phyloP scores from a whole-genome alignment of 2,329 filamentous ascomycete genomes.

The Fusarium concolor region DNA sequence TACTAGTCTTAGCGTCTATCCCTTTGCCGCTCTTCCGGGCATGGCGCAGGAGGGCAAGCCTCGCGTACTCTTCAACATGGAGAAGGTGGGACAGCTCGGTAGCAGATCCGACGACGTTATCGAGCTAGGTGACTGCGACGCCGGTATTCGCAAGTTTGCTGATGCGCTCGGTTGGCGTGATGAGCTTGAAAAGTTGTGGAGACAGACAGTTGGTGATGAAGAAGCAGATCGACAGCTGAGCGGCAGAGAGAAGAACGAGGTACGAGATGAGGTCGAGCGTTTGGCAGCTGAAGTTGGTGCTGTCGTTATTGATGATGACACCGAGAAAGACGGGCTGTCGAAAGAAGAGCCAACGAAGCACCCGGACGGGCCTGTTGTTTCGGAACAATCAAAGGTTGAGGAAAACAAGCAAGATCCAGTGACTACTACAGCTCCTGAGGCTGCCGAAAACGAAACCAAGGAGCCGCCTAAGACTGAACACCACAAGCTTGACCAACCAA shows the following conservation, averaged over 20 bases:
- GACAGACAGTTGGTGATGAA: conserved; percentile 71
- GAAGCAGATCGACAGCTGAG: conserved; percentile 63
- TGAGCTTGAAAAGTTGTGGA: conserved; percentile 84
- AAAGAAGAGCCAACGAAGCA: neutral
- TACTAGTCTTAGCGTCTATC: conserved; percentile 87
- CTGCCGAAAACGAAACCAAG: neutral
- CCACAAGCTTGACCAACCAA: conserved; percentile 1
- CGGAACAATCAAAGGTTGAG: conserved; percentile 1
- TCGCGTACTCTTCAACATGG: conserved; percentile 87
- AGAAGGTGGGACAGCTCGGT: conserved; percentile 83
- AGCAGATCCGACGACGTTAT: conserved; percentile 85
- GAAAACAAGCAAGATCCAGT: neutral
- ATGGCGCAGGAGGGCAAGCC: conserved; percentile 72
- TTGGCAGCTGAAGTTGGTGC: conserved; percentile 53
- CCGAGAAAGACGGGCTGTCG: neutral
- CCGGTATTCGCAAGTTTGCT: conserved; percentile 81
- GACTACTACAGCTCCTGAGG: neutral
- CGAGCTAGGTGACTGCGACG: conserved; percentile 84
- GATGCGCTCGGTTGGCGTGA: conserved; percentile 85
- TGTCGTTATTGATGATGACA: conserved; percentile 49
- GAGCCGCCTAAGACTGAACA: conserved; percentile 12
- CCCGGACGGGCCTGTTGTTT: neutral
- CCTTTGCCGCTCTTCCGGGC: conserved; percentile 84
- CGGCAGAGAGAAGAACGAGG: conserved; percentile 51
- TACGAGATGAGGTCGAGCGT: conserved; percentile 59